Percentiles rank a stretch among this genome's conserved stretches.
These are phyloP conservation scores for Arachnomyces sp. DNA, from an alignment of 2,329 filamentous ascomycete species.

Conservation along the genomic window DNA sequence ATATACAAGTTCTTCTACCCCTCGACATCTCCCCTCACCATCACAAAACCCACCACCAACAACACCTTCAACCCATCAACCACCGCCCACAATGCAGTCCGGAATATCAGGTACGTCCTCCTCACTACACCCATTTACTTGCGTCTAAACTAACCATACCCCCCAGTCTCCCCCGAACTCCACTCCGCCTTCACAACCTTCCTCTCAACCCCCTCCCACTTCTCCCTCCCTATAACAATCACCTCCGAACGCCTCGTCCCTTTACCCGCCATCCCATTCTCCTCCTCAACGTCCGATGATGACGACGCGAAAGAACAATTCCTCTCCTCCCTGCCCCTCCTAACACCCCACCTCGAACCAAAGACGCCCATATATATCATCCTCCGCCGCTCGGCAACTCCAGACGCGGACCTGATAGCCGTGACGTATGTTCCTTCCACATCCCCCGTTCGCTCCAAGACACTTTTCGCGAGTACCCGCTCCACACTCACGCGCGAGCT, in stretches of 20 bases:
- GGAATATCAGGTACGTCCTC: constrained; percentile 37
- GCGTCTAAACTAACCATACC: constrained; percentile 2
- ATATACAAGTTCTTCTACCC: too few relatives aligned
- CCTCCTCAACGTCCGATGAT: constrained; percentile 14
- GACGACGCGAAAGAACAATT: constrained; percentile 37
- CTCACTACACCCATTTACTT: constrained; percentile 4
- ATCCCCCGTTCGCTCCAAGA: constrained; percentile 58
- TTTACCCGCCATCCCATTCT: constrained; percentile 31
- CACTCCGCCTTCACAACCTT: constrained; percentile 41
- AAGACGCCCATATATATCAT: constrained; percentile 55
- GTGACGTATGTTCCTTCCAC: constrained; percentile 58
- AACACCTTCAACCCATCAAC: neutral
- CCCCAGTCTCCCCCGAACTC: constrained; percentile 38
- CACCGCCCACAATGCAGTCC: constrained; percentile 38
- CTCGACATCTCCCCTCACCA: constrained; percentile 18
- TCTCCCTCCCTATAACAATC: constrained; percentile 42
- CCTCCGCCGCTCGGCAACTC: constrained; percentile 40
- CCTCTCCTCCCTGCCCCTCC: constrained; percentile 42
- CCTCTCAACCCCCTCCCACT: constrained; percentile 31
- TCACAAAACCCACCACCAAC: constrained; percentile 5
- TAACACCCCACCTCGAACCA: constrained; percentile 46
- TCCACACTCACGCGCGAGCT: constrained; percentile 54
- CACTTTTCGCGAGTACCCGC: constrained; percentile 58
- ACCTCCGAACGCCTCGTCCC: constrained; percentile 37
- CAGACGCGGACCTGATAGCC: constrained; percentile 34